Conservation (phyloP, 208 protist species). For the Wallacemonas sp. region DNA sequence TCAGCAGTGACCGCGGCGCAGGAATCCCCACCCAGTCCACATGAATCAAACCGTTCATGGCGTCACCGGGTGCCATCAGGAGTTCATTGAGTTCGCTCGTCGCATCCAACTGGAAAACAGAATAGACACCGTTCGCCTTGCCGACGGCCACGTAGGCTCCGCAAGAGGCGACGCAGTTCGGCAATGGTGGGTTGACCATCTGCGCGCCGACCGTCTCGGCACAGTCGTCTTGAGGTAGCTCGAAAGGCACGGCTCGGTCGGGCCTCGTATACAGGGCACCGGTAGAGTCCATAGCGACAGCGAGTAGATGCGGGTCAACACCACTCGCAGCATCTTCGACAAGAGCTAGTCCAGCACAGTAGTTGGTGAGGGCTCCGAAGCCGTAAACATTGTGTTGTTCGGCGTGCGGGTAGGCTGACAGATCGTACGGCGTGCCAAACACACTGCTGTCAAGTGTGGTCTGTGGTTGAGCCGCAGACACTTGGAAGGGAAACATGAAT, state of each 20-base stretch:
- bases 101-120: slow-evolving; percentile 35
- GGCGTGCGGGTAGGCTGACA: slow-evolving; percentile 3
- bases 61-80: slow-evolving; percentile 53
- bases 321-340: slow-evolving; percentile 2
- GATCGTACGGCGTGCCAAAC: slow-evolving; percentile 26
- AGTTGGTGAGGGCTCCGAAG: slow-evolving; percentile 54
- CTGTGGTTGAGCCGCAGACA: slow-evolving; percentile 12
- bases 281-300: slow-evolving; percentile 64
- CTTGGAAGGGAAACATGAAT: slow-evolving; percentile 41
- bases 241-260: not conserved
- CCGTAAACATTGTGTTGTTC: not conserved
- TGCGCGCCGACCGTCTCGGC: slow-evolving; percentile 18
- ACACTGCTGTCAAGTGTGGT: slow-evolving; percentile 26
- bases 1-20: slow-evolving; percentile 35
- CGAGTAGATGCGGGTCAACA: slow-evolving; percentile 19
- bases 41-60: slow-evolving; percentile 59
- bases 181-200: slow-evolving; percentile 75
- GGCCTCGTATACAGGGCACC: slow-evolving; percentile 40
- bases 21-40: slow-evolving; percentile 38
- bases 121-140: slow-evolving; percentile 66
- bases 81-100: slow-evolving; percentile 15
- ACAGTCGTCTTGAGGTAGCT: slow-evolving; percentile 16
- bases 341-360: slow-evolving; percentile 31
- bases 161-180: slow-evolving; percentile 44
- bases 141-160: slow-evolving; percentile 38